Conservation (phyloP, 2,329 filamentous ascomycete genomes). For the Catunica adiposa region DNA sequence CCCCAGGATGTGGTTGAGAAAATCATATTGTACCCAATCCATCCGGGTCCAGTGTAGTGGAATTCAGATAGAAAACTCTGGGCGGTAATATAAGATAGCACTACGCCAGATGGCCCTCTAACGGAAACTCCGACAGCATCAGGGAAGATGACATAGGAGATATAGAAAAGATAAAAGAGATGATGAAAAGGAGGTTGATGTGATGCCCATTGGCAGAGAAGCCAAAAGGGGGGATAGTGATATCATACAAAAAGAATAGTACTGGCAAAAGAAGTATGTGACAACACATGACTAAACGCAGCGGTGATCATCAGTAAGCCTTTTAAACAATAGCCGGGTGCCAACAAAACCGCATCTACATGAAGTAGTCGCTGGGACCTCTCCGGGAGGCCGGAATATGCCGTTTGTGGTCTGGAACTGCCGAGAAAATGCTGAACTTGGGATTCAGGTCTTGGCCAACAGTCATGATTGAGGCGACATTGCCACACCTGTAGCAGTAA, state of each 20-base stretch:
- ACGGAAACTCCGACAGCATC: not conserved
- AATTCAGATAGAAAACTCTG: not conserved
- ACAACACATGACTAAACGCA: not conserved
- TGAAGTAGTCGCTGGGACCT: slow-evolving; percentile 54
- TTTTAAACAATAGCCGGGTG: not conserved
- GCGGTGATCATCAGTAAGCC: not conserved
- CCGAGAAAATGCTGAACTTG: slow-evolving; percentile 82
- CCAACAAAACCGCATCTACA: slow-evolving; percentile 25
- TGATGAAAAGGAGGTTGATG: not conserved
- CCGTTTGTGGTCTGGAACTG: slow-evolving; percentile 71
- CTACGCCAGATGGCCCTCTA: not conserved
- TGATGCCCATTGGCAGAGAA: not conserved
- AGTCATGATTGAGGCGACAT: slow-evolving; percentile 92
- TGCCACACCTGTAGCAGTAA: slow-evolving; percentile 89
- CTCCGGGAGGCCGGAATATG: slow-evolving; percentile 58
- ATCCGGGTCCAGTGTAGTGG: not conserved
- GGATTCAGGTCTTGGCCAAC: slow-evolving; percentile 71
- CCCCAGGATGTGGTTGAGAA: not conserved
- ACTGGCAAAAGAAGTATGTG: not conserved
- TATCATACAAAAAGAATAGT: not conserved
- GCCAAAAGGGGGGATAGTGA: not conserved
- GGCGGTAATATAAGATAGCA: not conserved
- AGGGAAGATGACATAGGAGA: slow-evolving; percentile 1
- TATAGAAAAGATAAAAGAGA: not conserved
- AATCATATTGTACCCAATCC: not conserved